Evolutionary conservation across 1,139 yeast species (phyloP), one percentile per base, ranked within the genome.

Genomic region (Zygoascus hellenicus): DNA sequence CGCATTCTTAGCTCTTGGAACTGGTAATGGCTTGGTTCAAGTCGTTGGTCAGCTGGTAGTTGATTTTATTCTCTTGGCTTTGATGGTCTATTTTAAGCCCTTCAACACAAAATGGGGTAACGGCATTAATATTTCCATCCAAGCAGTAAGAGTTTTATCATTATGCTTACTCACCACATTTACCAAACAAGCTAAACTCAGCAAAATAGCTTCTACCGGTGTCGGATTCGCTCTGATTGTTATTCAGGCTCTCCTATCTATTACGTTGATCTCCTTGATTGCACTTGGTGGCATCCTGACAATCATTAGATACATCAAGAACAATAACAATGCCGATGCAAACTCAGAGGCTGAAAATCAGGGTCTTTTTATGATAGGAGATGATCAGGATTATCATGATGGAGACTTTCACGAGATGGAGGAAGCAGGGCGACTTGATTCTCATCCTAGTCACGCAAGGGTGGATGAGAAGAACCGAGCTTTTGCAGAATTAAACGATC

Each of bases 31-130:
- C 1, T 48, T 63, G 48, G 51, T 63, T 9, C 68, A 64, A 45
- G 59, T 64, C 9, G 54, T 60, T 31, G 67, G 67, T 5, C 67
- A 64, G 50, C 32, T 66, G 97, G 98, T 1, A 97, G 92, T 66
- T 97, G 94, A 69, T 97, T 92, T 64, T 72, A 76, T 48, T 88
- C 90, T 43, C 75, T 77, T 42, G 96, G 81, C 61, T 81, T 90
- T 49, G 71, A 88, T 30, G 85, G 45, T 58, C 37, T 28, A 50
- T 32, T 47, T 49, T 10, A 50, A 54, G 43, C 67, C 68, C 15
- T 64, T 62, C 55, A 63, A 62, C 45, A 55, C 62, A 6, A 56
- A 54, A 30, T 58, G 60, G 59, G 67, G 63, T 22, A 64, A 63
- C 44, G 54, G 57, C 19, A 57, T 64, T 46, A 64, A 64, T 43